Evolutionary conservation across 2,329 filamentous ascomycete genomes (phyloP), one percentile per base, ranked within the genome.

Genomic region (Periconia sp.): DNA sequence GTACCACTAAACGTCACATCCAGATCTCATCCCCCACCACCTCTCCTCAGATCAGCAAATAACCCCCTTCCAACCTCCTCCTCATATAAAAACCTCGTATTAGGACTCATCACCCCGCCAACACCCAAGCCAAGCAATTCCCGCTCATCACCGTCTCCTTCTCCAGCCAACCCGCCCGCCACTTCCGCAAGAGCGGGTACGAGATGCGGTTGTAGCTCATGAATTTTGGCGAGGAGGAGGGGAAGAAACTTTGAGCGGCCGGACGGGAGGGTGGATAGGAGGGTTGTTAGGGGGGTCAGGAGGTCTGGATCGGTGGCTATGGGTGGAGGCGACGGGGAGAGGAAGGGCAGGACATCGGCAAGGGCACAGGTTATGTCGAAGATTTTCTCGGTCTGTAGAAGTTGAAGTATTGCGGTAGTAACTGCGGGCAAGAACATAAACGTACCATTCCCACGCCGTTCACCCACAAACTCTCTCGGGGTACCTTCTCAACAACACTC

Each of bases 401-500:
- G 6, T 14, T 15, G 9, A n/a, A 18, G 9, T 35, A 19, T 9
- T 33, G 31, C 8, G 31, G n/a, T n/a, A n/a, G n/a, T n/a, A n/a
- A n/a, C n/a, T n/a, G n/a, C n/a, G n/a, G n/a, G n/a, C n/a, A n/a
- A n/a, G n/a, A n/a, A n/a, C n/a, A n/a, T n/a, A 33, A 27, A 45
- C 30, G 20, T 58, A 68, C 63, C 66, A 70, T 66, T 15, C 67
- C 67, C 11, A 69, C 55, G 8, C 67, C 66, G 47, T 70, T 66
- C 2, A 65, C 57, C 33, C 65, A 59, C 9, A 70, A 45, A 35
- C 64, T 67, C 18, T 44, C 45, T 6, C 63, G 55, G 1, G 64
- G 62, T 10, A 70, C 35, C 15, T 64, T 66, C 44, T 59, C 61
- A 1, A 60, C 55, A 9, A 64, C 35, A 14, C 82, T 81, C 19